These are phyloP conservation scores for Lodderomyces parapsilosis DNA, from an alignment of 1,139 yeast genomes.

Conservation along the genomic window DNA sequence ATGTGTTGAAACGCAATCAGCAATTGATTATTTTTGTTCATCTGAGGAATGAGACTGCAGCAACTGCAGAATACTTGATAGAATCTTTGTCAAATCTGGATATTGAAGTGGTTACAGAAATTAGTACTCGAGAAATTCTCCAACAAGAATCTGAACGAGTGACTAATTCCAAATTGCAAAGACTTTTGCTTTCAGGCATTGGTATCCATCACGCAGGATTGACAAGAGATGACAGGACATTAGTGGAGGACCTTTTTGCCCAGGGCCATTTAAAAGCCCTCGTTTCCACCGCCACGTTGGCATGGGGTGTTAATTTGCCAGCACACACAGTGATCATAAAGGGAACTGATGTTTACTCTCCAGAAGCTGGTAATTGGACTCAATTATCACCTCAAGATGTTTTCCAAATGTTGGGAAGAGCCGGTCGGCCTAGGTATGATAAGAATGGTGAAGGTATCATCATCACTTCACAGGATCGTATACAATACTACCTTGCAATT, in stretches of 20 bases:
- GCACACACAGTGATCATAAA: slow-evolving; percentile 95
- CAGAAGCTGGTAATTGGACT: slow-evolving; percentile 85
- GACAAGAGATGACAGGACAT: slow-evolving; percentile 65
- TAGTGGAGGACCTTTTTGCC: slow-evolving; percentile 84
- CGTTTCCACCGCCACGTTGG: slow-evolving; percentile 92
- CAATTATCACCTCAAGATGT: slow-evolving; percentile 93
- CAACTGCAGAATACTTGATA: slow-evolving; percentile 75
- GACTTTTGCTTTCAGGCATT: slow-evolving; percentile 67
- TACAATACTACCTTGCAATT: slow-evolving; percentile 85
- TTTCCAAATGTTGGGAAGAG: slow-evolving; percentile 94
- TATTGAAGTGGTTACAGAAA: slow-evolving; percentile 48
- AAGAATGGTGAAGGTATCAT: slow-evolving; percentile 92
- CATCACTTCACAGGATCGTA: slow-evolving; percentile 81
- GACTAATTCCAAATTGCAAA: slow-evolving; percentile 54
- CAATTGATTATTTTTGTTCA: slow-evolving; percentile 91
- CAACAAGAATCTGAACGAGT: slow-evolving; percentile 60
- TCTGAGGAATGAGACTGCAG: slow-evolving; percentile 86
- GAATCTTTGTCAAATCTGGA: slow-evolving; percentile 61
- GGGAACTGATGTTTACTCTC: slow-evolving; percentile 93
- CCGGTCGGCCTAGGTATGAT: slow-evolving; percentile 96
- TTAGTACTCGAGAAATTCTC: slow-evolving; percentile 62
- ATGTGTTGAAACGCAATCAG: slow-evolving; percentile 55
- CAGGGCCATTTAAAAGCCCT: slow-evolving; percentile 80
- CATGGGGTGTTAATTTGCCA: slow-evolving; percentile 98
- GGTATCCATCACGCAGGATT: slow-evolving; percentile 97